These are phyloP conservation scores for Wickerhamomyces canadensis DNA, from an alignment of 805 yeast genomes.

Conservation along the genomic window DNA sequence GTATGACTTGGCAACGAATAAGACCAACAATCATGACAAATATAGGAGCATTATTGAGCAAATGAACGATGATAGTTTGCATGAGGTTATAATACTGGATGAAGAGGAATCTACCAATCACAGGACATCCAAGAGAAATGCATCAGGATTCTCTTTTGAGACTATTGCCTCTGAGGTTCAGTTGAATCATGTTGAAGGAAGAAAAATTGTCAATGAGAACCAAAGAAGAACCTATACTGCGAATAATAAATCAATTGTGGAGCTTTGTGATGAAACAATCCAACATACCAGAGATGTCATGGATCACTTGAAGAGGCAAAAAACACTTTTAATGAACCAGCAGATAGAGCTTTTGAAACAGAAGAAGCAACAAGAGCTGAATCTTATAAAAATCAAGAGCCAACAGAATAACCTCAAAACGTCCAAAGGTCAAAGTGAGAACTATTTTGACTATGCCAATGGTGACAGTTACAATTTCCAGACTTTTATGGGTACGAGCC, in stretches of 20 bases:
- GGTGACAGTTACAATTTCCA: conserved; percentile 13
- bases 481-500: conserved; percentile 10
- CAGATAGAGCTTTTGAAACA: conserved; percentile 11
- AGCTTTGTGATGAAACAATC: conserved; percentile 24
- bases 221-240: conserved; percentile 10
- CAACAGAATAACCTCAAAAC: conserved; percentile 10
- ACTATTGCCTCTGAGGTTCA: conserved; percentile 22
- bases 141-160: conserved; percentile 22
- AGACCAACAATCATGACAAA: neutral
- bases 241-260: conserved; percentile 14
- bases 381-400: conserved; percentile 7
- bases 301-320: conserved; percentile 21
- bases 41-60: conserved; percentile 14
- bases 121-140: no score
- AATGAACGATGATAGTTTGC: conserved; percentile 14
- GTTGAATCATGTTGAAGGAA: no score
- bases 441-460: conserved; percentile 19
- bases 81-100: conserved; percentile 21
- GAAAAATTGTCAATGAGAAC: no score
- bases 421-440: conserved; percentile 6
- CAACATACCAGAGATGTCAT: conserved; percentile 15
- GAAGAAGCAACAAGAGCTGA: conserved; percentile 9
- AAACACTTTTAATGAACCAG: conserved; percentile 13
- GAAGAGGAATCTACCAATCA: conserved; percentile 12
- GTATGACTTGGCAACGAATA: neutral